Evolutionary conservation across 2,329 filamentous ascomycete species (phyloP).

Genomic region (Cladosporium sp.): DNA sequence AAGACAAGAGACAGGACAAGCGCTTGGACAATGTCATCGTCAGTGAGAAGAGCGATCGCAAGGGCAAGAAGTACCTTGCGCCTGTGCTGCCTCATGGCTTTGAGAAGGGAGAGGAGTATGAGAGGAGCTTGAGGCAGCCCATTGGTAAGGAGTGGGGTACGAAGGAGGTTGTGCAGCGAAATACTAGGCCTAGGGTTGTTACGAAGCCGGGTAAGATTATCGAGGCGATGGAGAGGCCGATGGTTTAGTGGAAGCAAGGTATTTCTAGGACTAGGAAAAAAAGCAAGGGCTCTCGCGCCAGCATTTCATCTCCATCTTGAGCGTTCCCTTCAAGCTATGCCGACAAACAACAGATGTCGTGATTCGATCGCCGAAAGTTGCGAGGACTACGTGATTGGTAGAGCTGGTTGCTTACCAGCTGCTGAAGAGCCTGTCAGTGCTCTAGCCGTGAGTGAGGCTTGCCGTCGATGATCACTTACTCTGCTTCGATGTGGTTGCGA

Average conservation of each 20-base stretch:
- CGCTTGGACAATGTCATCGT: slow-evolving; percentile 78
- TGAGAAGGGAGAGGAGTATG: slow-evolving; percentile 85
- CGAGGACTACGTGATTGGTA: too few relatives aligned
- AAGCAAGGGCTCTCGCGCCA: too few relatives aligned
- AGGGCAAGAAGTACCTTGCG: slow-evolving; percentile 88
- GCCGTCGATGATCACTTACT: neutral
- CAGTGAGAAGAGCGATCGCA: slow-evolving; percentile 85
- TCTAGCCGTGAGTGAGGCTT: too few relatives aligned
- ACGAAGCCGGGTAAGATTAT: slow-evolving; percentile 84
- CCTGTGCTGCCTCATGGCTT: slow-evolving; percentile 83
- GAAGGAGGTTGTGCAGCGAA: slow-evolving; percentile 90
- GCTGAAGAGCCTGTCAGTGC: too few relatives aligned
- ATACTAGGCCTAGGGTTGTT: slow-evolving; percentile 84
- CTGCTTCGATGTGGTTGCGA: neutral
- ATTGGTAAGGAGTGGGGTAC: slow-evolving; percentile 94
- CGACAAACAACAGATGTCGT: too few relatives aligned
- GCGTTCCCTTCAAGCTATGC: too few relatives aligned
- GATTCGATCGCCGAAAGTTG: too few relatives aligned
- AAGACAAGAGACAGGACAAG: slow-evolving; percentile 71
- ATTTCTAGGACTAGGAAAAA: too few relatives aligned
- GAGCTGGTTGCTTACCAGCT: too few relatives aligned
- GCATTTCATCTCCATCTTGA: too few relatives aligned
- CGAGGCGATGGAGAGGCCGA: slow-evolving; percentile 79
- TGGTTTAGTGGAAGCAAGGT: slow-evolving; percentile 41
- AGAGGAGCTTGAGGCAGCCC: slow-evolving; percentile 80